Conservation (phyloP, 2,329 filamentous ascomycete genomes). For the Paracoccidioides lutzii region DNA sequence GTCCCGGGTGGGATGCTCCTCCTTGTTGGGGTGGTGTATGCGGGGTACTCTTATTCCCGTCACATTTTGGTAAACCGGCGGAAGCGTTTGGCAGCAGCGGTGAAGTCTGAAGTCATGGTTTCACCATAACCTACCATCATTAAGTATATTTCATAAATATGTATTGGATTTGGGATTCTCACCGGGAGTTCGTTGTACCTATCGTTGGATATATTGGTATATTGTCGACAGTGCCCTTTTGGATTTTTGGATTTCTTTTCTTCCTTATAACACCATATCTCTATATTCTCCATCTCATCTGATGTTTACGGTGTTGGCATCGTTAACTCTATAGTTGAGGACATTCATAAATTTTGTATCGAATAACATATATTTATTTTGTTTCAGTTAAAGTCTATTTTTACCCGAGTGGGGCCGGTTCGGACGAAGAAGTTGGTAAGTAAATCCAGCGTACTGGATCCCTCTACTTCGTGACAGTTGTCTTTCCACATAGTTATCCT, state of each 20-base stretch:
- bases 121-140: neutral
- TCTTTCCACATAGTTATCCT: neutral
- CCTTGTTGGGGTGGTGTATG: neutral
- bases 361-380: neutral
- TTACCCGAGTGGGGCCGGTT: neutral
- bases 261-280: neutral
- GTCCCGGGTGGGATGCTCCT: neutral
- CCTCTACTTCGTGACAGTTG: too few species aligned
- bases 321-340: neutral
- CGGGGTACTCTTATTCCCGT: neutral
- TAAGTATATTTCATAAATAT: neutral
- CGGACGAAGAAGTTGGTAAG: neutral
- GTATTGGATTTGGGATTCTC: neutral
- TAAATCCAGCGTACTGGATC: neutral
- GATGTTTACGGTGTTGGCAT: neutral
- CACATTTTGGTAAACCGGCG: neutral
- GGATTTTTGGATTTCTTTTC: neutral
- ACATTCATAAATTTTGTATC: neutral
- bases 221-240: neutral
- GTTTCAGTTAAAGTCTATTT: neutral
- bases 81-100: neutral
- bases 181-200: neutral
- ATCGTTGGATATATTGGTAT: neutral
- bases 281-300: neutral
- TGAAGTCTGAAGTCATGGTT: conserved; percentile 3